Evolutionary conservation across 768 basidiomycete genomes (phyloP).

Genomic region (Boletus sp.): DNA sequence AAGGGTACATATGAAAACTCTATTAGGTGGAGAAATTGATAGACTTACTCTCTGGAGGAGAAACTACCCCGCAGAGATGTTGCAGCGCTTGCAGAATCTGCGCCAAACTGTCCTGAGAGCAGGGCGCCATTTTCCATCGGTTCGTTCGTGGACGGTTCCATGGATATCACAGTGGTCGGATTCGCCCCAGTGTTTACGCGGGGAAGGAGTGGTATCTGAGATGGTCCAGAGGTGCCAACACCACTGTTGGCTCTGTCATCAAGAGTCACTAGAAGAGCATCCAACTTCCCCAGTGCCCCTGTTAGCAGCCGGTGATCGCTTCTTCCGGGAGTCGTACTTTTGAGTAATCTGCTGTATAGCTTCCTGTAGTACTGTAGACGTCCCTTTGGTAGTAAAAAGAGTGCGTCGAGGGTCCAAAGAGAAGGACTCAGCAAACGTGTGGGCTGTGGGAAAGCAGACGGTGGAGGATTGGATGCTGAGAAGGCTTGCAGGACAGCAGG

Average conservation of each 20-base stretch:
- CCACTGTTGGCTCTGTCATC: conserved; percentile 52
- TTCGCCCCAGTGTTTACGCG: neutral
- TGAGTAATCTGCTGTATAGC: conserved; percentile 80
- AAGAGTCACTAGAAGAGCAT: conserved; percentile 62
- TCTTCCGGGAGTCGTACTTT: conserved; percentile 80
- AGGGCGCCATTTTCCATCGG: conserved; percentile 2
- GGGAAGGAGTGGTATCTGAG: neutral
- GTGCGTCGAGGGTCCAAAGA: conserved; percentile 78
- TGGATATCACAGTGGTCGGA: neutral
- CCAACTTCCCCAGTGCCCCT: conserved; percentile 77
- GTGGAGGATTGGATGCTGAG: conserved; percentile 61
- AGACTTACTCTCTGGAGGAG: conserved; percentile 54
- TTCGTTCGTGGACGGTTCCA: neutral
- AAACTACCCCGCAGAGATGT: conserved; percentile 53
- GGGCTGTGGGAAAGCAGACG: conserved; percentile 37
- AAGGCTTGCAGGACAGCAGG: conserved; percentile 64
- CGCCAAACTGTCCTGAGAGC: conserved; percentile 23
- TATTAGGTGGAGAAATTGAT: neutral
- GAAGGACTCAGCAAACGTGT: conserved; percentile 35
- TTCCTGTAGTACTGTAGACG: conserved; percentile 91
- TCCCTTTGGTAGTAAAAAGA: conserved; percentile 83
- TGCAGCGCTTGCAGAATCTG: conserved; percentile 40
- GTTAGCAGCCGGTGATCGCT: conserved; percentile 83
- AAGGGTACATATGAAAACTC: conserved; percentile 8
- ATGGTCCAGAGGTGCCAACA: conserved; percentile 9